These are phyloP conservation scores for Ophiostoma tasmaniense DNA, from an alignment of 2,329 filamentous ascomycete genomes.

Conservation along the genomic window DNA sequence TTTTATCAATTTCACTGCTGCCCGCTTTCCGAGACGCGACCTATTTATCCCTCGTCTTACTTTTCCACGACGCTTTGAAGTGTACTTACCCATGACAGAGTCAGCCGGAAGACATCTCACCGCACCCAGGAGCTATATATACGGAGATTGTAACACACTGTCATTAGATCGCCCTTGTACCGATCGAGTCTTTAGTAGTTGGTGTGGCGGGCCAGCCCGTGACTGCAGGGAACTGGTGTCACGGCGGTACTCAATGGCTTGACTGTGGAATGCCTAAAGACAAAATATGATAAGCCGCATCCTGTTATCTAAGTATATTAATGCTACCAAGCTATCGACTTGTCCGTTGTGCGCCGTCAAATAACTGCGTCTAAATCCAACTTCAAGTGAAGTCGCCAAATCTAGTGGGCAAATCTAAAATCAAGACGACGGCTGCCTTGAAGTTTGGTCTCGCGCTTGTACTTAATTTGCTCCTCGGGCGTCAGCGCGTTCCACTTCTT, in stretches of 20 bases:
- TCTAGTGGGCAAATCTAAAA: slow-evolving; percentile 30
- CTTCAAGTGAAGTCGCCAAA: no score
- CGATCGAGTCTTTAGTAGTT: background rate
- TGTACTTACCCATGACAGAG: background rate
- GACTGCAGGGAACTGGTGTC: background rate
- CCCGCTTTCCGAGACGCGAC: background rate
- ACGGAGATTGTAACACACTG: background rate
- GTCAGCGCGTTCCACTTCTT: slow-evolving; percentile 40
- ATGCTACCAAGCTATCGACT: background rate
- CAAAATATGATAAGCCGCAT: background rate
- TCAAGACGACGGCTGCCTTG: slow-evolving; percentile 38
- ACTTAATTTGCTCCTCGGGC: slow-evolving; percentile 40
- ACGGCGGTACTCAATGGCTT: background rate
- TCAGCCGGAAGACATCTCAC: background rate
- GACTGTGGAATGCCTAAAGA: background rate
- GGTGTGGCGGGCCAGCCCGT: background rate
- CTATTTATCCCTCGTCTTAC: background rate
- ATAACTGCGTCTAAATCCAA: no score
- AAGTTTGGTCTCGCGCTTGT: slow-evolving; percentile 37
- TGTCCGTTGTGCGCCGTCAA: no score
- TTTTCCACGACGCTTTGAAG: background rate
- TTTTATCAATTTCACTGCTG: background rate
- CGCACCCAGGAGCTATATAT: background rate
- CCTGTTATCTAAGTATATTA: background rate
- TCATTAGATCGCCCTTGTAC: background rate